phyloP scores from a whole-genome alignment of 2,329 filamentous ascomycete genomes.

The Fusarium sp. region DNA sequence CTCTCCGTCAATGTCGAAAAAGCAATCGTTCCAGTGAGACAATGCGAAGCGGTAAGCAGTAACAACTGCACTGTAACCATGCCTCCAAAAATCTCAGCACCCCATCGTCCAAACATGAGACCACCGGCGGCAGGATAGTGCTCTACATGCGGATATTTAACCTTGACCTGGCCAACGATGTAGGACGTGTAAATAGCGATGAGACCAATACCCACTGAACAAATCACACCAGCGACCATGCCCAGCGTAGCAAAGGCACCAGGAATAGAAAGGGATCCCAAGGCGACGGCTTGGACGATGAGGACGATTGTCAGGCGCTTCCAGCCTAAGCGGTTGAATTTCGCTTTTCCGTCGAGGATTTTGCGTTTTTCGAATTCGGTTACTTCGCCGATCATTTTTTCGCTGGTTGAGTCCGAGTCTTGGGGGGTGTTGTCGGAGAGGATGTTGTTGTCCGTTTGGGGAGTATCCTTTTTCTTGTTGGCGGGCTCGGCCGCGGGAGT shows the following conservation, averaged over 20 bases:
- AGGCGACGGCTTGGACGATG: conserved; percentile 43
- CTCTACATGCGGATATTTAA: conserved; percentile 64
- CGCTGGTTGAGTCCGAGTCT: conserved; percentile 36
- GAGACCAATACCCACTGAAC: conserved; percentile 51
- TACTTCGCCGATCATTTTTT: conserved; percentile 42
- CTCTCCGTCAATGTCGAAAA: conserved; percentile 71
- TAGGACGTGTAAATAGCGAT: conserved; percentile 57
- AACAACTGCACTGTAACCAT: conserved; percentile 70
- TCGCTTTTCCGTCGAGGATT: conserved; percentile 40
- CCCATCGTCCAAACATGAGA: conserved; percentile 67
- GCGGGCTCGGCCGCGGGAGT: conserved; percentile 33
- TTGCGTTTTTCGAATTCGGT: conserved; percentile 45
- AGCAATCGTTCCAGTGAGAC: conserved; percentile 73
- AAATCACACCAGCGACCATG: conserved; percentile 53
- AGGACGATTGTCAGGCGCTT: conserved; percentile 45
- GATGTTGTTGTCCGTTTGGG: conserved; percentile 26
- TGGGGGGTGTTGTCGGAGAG: conserved; percentile 6
- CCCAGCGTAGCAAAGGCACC: conserved; percentile 43
- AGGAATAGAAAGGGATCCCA: conserved; percentile 43
- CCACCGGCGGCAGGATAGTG: conserved; percentile 73
- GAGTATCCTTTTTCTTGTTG: conserved; percentile 24
- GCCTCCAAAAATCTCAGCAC: conserved; percentile 67
- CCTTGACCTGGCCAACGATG: conserved; percentile 57
- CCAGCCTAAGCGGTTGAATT: conserved; percentile 44
- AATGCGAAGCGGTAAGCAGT: conserved; percentile 75